Conservation (phyloP, 306 rosid species). For the Lathyrus tuberosus region DNA sequence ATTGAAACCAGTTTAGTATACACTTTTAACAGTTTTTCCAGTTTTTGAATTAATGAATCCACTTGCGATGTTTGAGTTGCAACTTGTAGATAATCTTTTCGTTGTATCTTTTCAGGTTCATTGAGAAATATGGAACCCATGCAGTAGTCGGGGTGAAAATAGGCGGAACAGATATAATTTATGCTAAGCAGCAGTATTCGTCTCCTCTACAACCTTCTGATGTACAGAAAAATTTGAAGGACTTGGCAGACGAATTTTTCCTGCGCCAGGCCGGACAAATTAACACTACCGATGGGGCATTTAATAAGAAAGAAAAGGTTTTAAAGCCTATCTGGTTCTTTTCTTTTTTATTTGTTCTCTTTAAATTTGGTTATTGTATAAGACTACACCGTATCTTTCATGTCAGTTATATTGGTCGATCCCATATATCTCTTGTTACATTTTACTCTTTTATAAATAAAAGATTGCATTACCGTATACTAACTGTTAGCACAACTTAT, state of each 20-base stretch:
- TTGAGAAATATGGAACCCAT: constrained; percentile 79
- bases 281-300: constrained; percentile 37
- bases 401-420: no score
- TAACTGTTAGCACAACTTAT: constrained; percentile 8
- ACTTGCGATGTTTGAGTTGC: constrained; percentile 6
- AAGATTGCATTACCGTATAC: no score
- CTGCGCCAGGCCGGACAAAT: constrained; percentile 41
- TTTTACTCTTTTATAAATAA: no score
- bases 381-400: no score
- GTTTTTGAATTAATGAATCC: not conserved
- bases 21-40: no score
- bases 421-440: no score
- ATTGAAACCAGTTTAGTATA: no score
- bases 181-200: constrained; percentile 70
- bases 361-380: no score
- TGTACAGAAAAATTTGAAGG: constrained; percentile 71
- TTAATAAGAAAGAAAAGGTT: constrained; percentile 49
- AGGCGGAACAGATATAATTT: constrained; percentile 78
- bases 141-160: constrained; percentile 70
- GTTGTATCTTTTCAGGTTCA: constrained; percentile 56
- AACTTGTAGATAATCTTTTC: constrained; percentile 8
- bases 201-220: constrained; percentile 71
- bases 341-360: no score
- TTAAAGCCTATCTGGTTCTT: constrained; percentile 33
- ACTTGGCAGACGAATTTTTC: constrained; percentile 64